Conservation (phyloP, 768 basidiomycete species). For the Lentinula sp. region DNA sequence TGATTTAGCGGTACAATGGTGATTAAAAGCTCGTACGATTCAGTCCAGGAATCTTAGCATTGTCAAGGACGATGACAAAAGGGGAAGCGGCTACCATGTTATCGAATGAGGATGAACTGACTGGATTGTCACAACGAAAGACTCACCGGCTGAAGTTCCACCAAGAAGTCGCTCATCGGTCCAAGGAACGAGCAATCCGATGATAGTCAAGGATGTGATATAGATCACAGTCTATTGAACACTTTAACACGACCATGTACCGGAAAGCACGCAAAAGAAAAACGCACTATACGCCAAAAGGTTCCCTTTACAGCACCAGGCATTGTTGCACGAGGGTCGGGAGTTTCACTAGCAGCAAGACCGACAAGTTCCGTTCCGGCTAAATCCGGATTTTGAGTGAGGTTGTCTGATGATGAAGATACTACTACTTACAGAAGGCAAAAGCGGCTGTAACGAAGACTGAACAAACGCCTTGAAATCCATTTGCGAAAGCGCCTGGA, state of each 20-base stretch:
- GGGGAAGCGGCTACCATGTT: slow-evolving; percentile 28
- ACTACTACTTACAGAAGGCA: slow-evolving; percentile 1
- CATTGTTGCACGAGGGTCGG: slow-evolving; percentile 23
- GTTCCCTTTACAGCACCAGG: slow-evolving; percentile 37
- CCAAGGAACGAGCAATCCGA: slow-evolving; percentile 32
- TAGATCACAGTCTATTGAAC: slow-evolving; percentile 34
- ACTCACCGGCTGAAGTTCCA: slow-evolving; percentile 26
- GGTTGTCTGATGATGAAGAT: no score
- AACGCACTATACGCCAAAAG: slow-evolving; percentile 39
- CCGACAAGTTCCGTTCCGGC: slow-evolving; percentile 43
- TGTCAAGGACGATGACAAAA: slow-evolving; percentile 37
- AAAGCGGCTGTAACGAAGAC: slow-evolving; percentile 36
- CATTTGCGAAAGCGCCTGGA: slow-evolving; percentile 37
- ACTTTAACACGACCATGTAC: background rate
- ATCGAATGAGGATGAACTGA: background rate
- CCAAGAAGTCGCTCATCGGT: slow-evolving; percentile 29
- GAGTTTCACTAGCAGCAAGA: slow-evolving; percentile 40
- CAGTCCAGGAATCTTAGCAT: slow-evolving; percentile 33
- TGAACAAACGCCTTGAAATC: slow-evolving; percentile 33
- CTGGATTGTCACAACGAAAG: background rate
- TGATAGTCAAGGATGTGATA: slow-evolving; percentile 35
- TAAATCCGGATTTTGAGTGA: slow-evolving; percentile 6
- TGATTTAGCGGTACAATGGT: no score
- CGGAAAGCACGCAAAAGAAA: background rate
- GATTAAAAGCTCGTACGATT: slow-evolving; percentile 22